Conservation (phyloP, 352 stramenopile species). For the Phytophthora tentaculata region DNA sequence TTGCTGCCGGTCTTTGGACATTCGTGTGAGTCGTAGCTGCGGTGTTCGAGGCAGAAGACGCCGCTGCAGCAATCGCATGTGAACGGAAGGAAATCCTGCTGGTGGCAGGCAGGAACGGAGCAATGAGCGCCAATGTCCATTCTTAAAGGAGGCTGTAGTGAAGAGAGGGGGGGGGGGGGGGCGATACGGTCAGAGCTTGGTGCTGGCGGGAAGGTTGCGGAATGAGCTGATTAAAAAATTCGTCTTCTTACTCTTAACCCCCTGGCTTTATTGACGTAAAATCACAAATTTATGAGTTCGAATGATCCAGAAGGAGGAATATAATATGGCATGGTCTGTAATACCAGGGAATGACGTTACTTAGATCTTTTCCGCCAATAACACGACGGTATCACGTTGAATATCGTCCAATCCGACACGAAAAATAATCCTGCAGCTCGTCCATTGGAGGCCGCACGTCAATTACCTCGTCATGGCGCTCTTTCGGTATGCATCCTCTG, state of each 20-base stretch:
- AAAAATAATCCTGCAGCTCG: slow-evolving; percentile 8
- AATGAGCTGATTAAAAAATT: slow-evolving; percentile 21
- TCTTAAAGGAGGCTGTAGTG: not conserved
- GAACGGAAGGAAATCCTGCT: slow-evolving; percentile 89
- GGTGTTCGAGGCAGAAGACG: slow-evolving; percentile 88
- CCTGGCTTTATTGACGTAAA: slow-evolving; percentile 7
- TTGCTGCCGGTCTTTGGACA: slow-evolving; percentile 69
- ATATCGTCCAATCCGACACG: slow-evolving; percentile 32
- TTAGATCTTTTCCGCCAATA: slow-evolving; percentile 20
- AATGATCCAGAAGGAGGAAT: slow-evolving; percentile 20
- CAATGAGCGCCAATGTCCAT: slow-evolving; percentile 85
- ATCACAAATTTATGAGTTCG: slow-evolving; percentile 18
- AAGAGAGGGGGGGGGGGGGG: not conserved
- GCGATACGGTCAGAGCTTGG: not conserved
- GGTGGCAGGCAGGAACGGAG: slow-evolving; percentile 63
- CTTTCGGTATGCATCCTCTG: slow-evolving; percentile 42
- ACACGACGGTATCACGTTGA: not conserved
- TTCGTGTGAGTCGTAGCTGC: slow-evolving; percentile 77
- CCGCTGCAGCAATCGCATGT: slow-evolving; percentile 82
- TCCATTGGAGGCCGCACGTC: slow-evolving; percentile 40
- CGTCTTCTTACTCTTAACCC: not conserved
- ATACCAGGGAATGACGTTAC: slow-evolving; percentile 14
- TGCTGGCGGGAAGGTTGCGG: slow-evolving; percentile 3
- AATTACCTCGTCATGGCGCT: slow-evolving; percentile 43
- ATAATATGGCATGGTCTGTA: slow-evolving; percentile 12